Conservation (phyloP, 2,329 filamentous ascomycete genomes). For the Colletotrichum zoysiae region DNA sequence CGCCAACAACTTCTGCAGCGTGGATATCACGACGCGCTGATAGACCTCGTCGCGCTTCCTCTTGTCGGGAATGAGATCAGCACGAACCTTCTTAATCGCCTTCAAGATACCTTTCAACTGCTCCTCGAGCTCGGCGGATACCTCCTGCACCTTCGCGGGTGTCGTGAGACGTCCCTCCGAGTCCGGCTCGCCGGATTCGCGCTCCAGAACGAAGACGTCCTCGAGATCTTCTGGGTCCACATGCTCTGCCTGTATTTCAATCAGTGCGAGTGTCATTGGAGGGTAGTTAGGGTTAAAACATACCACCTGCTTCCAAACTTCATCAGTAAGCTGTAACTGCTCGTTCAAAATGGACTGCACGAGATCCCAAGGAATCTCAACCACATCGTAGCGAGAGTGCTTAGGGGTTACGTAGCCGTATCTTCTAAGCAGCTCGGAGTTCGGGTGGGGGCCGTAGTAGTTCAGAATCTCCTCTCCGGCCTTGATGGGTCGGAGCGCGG, state of each 20-base stretch:
- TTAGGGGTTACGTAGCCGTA: conserved; percentile 89
- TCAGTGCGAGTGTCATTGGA: conserved; percentile 43
- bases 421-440: conserved; percentile 83
- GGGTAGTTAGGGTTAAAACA: conserved; percentile 47
- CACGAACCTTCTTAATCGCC: conserved; percentile 59
- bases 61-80: conserved; percentile 61
- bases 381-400: conserved; percentile 84
- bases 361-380: conserved; percentile 77
- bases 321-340: conserved; percentile 53
- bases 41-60: conserved; percentile 62
- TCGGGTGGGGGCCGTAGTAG: conserved; percentile 88
- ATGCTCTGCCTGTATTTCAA: conserved; percentile 49
- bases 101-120: conserved; percentile 66
- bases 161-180: conserved; percentile 59
- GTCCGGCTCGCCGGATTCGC: conserved; percentile 65
- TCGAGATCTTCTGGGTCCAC: conserved; percentile 78
- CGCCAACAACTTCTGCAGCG: conserved; percentile 54
- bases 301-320: conserved; percentile 58
- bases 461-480: conserved; percentile 85
- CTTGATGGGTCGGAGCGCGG: conserved; percentile 74
- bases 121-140: conserved; percentile 65
- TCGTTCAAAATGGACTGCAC: conserved; percentile 62
- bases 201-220: conserved; percentile 78
- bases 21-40: conserved; percentile 54
- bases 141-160: conserved; percentile 53